These are phyloP conservation scores for Salvia hispanica DNA, from an alignment of 257 asterid genomes.

Conservation along the genomic window DNA sequence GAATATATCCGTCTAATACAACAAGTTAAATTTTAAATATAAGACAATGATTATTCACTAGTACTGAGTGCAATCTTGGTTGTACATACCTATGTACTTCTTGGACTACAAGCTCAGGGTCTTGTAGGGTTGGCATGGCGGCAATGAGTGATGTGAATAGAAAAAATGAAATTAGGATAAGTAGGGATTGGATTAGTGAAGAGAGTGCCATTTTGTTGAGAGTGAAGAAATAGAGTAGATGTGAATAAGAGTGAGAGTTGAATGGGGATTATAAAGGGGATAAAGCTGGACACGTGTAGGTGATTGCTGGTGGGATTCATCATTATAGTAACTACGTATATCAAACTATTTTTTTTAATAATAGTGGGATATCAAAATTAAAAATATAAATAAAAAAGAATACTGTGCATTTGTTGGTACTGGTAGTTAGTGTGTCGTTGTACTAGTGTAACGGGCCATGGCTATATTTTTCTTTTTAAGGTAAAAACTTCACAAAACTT, in stretches of 20 bases:
- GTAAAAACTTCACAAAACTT: too few relatives aligned
- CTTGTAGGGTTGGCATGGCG: constrained; percentile 41
- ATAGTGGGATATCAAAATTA: too few relatives aligned
- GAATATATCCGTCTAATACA: too few relatives aligned
- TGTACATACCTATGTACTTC: constrained; percentile 52
- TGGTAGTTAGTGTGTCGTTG: too few relatives aligned
- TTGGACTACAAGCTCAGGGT: constrained; percentile 52
- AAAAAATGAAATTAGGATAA: constrained; percentile 30
- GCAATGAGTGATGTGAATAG: constrained; percentile 41
- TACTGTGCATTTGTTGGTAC: too few relatives aligned
- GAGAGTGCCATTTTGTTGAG: constrained; percentile 39
- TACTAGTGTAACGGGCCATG: too few relatives aligned
- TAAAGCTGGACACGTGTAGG: constrained; percentile 32
- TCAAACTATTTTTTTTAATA: too few relatives aligned
- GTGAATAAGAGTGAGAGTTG: constrained; percentile 27
- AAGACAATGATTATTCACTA: not conserved
- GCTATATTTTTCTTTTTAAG: too few relatives aligned
- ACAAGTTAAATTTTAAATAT: too few relatives aligned
- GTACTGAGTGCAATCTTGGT: not conserved
- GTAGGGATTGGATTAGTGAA: constrained; percentile 16
- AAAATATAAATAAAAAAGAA: too few relatives aligned
- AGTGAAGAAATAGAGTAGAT: not conserved
- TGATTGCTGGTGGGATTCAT: not conserved
- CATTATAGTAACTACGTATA: too few relatives aligned
- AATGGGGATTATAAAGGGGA: constrained; percentile 39